Base-by-base conservation (phyloP, 345 rosid genomes). In the Linum trigynum region DNA sequence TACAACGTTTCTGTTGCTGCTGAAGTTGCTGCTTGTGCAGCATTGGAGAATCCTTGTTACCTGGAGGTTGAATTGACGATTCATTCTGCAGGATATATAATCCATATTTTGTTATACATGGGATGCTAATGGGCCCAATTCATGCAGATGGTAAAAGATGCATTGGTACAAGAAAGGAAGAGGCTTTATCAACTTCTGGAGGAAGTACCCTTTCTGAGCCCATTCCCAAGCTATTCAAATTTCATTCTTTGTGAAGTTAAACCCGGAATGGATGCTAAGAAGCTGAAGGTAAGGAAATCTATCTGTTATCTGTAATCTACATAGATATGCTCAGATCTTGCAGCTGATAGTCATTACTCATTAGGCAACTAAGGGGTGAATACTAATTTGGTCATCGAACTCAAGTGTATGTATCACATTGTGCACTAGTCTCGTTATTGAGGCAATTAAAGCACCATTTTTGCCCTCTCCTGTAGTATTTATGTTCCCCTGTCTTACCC, bases 1-100 rank as follows among this genome's bases (percentile, higher is more conserved):
- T 94, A 90, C 59, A 94, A 90, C 68, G 99, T 94, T 57, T 90
- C 99, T 17, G 96, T 94, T 66, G 87, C 97, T 56, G 96, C 96
- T 38, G 97, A 90, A 85, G 84, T 90, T 71, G 78, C 99, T 72
- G 96, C 96, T 4, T 86, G 92, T 72, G 92, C 96, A 60, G 96
- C 97, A 16, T 76, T 90, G 68, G 76, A 83, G 74, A 86, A 94
- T 43, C 84, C 84, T 9, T 58, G 79, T 5, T 94, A 94, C 80
- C 77, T 90, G 1, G 85, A 88, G 85, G 95, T 88, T 71, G 55
- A 10, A 48, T 45, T 48, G 74, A 55, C 53, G 68, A 55, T 59
- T 15, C 43, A 64, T 51, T 48, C 43, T 59, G 16, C 5, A 55
- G 39, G 12, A 53, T 45, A 51, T 51, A 16, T 38, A 23, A 15